phyloP scores from a whole-genome alignment of 257 asterid species.

The Solanum ossicruentum region DNA sequence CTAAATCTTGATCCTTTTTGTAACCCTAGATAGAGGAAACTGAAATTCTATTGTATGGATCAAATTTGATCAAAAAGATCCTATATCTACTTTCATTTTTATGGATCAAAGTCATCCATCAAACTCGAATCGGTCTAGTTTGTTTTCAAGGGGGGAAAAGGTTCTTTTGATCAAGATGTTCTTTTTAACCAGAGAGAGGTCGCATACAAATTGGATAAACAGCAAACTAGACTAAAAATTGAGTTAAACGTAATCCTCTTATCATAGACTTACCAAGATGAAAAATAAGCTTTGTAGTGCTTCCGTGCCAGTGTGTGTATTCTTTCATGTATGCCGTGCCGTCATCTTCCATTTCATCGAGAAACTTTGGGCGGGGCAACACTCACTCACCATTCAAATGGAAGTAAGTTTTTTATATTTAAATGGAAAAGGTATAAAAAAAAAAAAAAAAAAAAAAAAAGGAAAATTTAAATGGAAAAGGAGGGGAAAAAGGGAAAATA shows the following conservation, averaged over 20 bases:
- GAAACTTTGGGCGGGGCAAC: background rate
- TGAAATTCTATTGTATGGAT: background rate
- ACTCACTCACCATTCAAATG: too few species aligned
- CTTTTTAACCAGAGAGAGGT: background rate
- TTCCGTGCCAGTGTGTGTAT: too few species aligned
- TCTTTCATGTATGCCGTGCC: background rate
- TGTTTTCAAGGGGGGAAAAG: background rate
- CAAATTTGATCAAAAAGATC: background rate
- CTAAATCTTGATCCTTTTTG: background rate
- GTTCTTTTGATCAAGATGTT: background rate
- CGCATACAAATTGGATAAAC: background rate
- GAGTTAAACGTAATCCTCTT: background rate
- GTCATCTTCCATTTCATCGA: background rate
- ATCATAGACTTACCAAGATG: background rate
- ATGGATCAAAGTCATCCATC: background rate
- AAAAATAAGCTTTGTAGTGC: background rate
- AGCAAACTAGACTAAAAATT: background rate
- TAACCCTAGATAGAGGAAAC: background rate
- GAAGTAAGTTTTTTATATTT: too few species aligned
- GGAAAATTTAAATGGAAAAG: background rate
- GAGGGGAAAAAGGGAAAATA: fast-evolving
- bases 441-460: too few species aligned
- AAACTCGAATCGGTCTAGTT: background rate
- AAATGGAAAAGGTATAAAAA: too few species aligned
- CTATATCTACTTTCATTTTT: background rate